Conservation (phyloP, 208 protist species). For the Naegleria lovaniensis region DNA sequence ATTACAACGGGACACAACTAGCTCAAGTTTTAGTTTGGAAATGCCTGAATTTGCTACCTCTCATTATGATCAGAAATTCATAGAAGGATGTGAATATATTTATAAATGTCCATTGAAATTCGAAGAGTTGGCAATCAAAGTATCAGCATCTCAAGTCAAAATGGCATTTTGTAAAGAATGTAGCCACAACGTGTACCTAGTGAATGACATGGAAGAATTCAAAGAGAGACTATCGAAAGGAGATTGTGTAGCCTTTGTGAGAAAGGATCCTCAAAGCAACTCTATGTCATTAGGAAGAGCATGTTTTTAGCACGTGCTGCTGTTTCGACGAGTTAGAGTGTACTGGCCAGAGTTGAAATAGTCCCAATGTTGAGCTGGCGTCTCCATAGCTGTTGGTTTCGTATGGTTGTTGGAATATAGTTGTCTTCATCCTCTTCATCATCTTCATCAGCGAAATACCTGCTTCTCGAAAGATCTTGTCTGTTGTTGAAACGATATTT, state of each 20-base stretch:
- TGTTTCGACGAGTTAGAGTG: too few relatives aligned
- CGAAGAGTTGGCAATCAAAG: not conserved
- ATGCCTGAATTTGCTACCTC: not conserved
- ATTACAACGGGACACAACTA: not conserved
- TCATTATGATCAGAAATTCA: not conserved
- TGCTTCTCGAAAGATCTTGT: too few relatives aligned
- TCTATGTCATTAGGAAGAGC: not conserved
- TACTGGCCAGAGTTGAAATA: too few relatives aligned
- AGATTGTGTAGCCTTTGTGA: not conserved
- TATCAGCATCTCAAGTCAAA: not conserved
- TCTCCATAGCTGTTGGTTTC: too few relatives aligned
- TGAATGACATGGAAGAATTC: not conserved
- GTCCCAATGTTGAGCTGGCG: too few relatives aligned
- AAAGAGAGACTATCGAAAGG: not conserved
- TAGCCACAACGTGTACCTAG: not conserved
- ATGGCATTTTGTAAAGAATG: not conserved
- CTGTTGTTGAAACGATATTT: too few relatives aligned
- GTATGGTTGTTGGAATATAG: too few relatives aligned
- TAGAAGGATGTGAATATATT: not conserved
- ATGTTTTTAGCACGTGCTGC: not conserved
- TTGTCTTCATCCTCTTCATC: too few relatives aligned
- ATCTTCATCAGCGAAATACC: too few relatives aligned
- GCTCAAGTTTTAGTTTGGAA: not conserved
- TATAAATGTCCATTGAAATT: not conserved
- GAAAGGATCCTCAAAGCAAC: not conserved